Evolutionary conservation across 331 rosid species (phyloP).

Genomic region (Phaseolus coccineus): DNA sequence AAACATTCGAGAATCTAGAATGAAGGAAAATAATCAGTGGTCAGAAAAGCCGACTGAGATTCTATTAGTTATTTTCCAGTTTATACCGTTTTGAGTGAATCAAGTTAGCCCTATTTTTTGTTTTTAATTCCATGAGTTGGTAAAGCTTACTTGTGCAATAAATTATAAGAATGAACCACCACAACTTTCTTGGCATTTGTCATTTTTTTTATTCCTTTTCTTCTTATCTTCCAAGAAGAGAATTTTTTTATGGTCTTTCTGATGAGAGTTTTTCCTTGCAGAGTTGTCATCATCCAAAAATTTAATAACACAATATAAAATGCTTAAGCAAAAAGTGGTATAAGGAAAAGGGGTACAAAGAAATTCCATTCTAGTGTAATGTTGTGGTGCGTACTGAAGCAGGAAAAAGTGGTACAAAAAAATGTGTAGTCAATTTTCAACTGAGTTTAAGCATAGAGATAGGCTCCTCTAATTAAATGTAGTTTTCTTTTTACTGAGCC

Average conservation of each 20-base stretch:
- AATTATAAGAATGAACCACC: neutral
- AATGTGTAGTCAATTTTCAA: constrained; percentile 33
- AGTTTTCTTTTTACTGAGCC: constrained; percentile 7
- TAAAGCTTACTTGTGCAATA: neutral
- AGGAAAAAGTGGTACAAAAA: constrained; percentile 24
- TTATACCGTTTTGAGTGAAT: neutral
- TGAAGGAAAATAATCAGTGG: constrained; percentile 1
- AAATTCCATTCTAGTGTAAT: constrained; percentile 6
- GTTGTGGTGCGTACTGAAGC: neutral
- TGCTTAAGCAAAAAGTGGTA: constrained; percentile 12
- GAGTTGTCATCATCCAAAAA: neutral
- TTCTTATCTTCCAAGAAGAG: too few species aligned
- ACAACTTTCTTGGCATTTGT: neutral
- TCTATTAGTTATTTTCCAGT: neutral
- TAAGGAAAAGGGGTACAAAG: neutral
- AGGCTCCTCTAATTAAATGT: constrained; percentile 27
- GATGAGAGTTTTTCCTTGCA: neutral
- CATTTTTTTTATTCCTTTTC: neutral
- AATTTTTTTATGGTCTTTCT: too few species aligned
- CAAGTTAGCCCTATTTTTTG: neutral
- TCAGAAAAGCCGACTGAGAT: constrained; percentile 7
- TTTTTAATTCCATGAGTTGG: constrained; percentile 23
- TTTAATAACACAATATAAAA: neutral
- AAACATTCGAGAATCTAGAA: neutral
- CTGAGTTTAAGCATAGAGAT: neutral